Base-by-base conservation (phyloP, 495 filamentous ascomycete species). In the Annulohypoxylon stygium region DNA sequence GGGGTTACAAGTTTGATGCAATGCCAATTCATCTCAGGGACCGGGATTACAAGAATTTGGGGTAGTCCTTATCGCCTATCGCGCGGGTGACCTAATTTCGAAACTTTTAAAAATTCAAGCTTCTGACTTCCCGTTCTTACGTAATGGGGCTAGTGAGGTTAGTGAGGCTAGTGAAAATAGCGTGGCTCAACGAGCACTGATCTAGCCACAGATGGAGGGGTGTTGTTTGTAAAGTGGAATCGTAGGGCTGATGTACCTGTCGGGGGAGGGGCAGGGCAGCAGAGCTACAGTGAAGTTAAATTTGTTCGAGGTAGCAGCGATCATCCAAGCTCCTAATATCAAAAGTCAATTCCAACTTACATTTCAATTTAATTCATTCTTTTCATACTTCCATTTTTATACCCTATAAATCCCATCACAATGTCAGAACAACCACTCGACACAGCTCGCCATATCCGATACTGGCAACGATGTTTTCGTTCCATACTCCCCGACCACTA, bases 381-480 rank as follows among this genome's bases (percentile, higher is more conserved):
- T 41, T 34, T 60, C 58, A 43, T 61, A 39, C 37, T 12, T 45
- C 14, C 41, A 45, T n/a, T 1, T 45, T n/a, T 3, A 14, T 50
- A 8, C 25, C 20, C 37, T 30, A 9, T 33, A 23, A 16, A 47
- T 9, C 11, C 39, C 23, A 58, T 43, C 58, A 75, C 57, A 60
- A 86, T 83, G 77, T 48, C 76, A 0, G 60, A 39, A n/a, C 18
- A 79, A 51, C 81, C 87, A 45, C 88, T 96, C 77, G 87, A 93
- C 78, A 89, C 88, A 58, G 85, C 88, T 26, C 88, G 86, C 51
- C 96, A 99, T 80, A 84, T 95, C 76, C 93, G 91, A 77, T 99
- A 97, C 86, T 98, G 95, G 91, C 88, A 93, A 69, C 90, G 94
- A 78, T 97, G 94, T 73, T 87, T 95, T 48, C 93, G 91, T 75